Conservation (phyloP, 139 green algal genomes). For the Closterium sp. region DNA sequence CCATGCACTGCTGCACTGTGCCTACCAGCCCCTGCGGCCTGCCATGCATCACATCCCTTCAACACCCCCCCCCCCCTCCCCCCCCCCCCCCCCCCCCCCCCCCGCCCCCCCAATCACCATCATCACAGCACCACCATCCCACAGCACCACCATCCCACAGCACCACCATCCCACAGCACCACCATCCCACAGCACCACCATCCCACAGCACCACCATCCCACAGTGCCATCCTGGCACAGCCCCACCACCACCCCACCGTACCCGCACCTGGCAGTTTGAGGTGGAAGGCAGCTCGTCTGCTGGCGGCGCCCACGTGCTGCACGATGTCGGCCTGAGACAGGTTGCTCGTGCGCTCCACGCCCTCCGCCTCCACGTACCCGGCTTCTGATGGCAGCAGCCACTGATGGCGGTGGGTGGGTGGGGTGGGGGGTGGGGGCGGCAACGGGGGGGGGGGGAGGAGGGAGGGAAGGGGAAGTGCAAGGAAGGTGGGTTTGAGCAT, state of each 20-base stretch:
- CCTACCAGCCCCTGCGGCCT: no score
- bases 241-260: neutral
- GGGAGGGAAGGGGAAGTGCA: neutral
- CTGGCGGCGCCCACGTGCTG: conserved; percentile 63
- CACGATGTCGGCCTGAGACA: conserved; percentile 82
- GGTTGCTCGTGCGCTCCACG: conserved; percentile 83
- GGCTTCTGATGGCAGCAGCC: conserved; percentile 64
- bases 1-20: no score
- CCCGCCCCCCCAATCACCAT: neutral
- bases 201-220: neutral
- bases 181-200: no score
- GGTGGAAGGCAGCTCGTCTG: conserved; percentile 82
- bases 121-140: neutral
- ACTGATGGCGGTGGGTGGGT: neutral
- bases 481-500: neutral
- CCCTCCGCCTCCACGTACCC: conserved; percentile 85
- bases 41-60: no score
- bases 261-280: conserved; percentile 51
- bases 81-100: neutral
- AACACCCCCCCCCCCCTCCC: neutral
- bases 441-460: neutral
- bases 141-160: no score
- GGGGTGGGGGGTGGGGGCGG: neutral
- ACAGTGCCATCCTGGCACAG: no score
- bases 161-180: no score